phyloP scores from a whole-genome alignment of 768 basidiomycete genomes.

The Mycena leptocephala region DNA sequence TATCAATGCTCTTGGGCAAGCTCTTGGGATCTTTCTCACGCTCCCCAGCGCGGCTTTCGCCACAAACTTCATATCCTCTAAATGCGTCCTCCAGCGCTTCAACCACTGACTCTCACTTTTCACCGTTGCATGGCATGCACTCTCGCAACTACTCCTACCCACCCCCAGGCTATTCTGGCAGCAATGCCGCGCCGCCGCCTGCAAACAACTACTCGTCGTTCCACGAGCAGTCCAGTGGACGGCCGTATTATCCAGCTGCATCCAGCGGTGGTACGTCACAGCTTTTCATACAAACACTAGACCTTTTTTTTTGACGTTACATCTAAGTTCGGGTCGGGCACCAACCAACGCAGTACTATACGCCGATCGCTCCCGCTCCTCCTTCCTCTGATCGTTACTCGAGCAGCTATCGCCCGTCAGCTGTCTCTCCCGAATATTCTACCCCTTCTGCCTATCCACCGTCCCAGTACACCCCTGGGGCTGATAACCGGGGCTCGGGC shows the following conservation, averaged over 20 bases:
- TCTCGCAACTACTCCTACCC: constrained; percentile 24
- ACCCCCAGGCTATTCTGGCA: constrained; percentile 6
- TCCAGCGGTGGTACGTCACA: constrained; percentile 22
- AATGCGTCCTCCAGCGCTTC: constrained; percentile 30
- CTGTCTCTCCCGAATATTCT: constrained; percentile 21
- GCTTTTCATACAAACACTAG: too few relatives aligned
- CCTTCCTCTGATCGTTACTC: constrained; percentile 13
- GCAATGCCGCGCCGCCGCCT: constrained; percentile 12
- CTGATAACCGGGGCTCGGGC: constrained; percentile 17
- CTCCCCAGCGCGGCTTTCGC: too few relatives aligned
- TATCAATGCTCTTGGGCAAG: too few relatives aligned
- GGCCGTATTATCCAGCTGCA: constrained; percentile 14
- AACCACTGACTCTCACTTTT: constrained; percentile 25
- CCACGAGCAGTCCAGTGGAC: constrained; percentile 19
- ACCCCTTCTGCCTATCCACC: constrained; percentile 20
- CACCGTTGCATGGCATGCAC: neutral
- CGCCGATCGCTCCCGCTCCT: constrained; percentile 32
- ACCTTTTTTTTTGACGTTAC: neutral
- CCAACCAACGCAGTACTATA: constrained; percentile 17
- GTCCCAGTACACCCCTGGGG: constrained; percentile 2
- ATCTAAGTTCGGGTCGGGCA: constrained; percentile 23
- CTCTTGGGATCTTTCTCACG: too few relatives aligned
- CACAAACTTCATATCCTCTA: constrained; percentile 19
- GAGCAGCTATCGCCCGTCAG: neutral
- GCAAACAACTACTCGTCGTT: neutral